Evolutionary conservation across 768 basidiomycete genomes (phyloP).

Genomic region (Lepiota subincarnata): DNA sequence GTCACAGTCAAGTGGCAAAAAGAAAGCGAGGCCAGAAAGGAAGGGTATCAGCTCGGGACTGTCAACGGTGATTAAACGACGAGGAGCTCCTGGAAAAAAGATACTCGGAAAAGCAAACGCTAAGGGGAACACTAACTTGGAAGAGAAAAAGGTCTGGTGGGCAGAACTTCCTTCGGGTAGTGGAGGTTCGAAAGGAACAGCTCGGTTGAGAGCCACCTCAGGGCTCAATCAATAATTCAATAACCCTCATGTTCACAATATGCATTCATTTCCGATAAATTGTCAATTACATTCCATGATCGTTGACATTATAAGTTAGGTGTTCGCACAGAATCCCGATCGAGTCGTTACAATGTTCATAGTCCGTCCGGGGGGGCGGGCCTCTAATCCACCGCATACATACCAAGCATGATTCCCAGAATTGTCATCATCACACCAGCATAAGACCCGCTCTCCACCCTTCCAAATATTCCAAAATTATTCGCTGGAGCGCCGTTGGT

Average conservation of each 20-base stretch:
- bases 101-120: background rate
- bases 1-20: background rate
- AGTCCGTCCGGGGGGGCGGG: background rate
- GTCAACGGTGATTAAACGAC: slow-evolving; percentile 42
- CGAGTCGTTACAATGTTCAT: background rate
- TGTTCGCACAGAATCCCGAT: background rate
- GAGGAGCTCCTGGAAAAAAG: slow-evolving; percentile 1
- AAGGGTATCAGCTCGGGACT: slow-evolving; percentile 65
- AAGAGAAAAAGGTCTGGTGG: slow-evolving; percentile 4
- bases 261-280: background rate
- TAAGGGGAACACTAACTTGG: background rate
- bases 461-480: too few species aligned
- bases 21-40: slow-evolving; percentile 42
- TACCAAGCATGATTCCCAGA: background rate
- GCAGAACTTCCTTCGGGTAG: background rate
- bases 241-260: too few species aligned
- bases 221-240: too few species aligned
- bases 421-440: background rate
- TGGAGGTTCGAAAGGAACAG: too few species aligned
- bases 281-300: background rate
- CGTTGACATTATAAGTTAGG: background rate
- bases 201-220: too few species aligned
- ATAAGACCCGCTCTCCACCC: background rate
- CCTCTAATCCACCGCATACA: background rate
- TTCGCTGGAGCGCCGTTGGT: background rate